These are phyloP conservation scores for Abrus pulchellus DNA, from an alignment of 306 rosid genomes.

Conservation along the genomic window DNA sequence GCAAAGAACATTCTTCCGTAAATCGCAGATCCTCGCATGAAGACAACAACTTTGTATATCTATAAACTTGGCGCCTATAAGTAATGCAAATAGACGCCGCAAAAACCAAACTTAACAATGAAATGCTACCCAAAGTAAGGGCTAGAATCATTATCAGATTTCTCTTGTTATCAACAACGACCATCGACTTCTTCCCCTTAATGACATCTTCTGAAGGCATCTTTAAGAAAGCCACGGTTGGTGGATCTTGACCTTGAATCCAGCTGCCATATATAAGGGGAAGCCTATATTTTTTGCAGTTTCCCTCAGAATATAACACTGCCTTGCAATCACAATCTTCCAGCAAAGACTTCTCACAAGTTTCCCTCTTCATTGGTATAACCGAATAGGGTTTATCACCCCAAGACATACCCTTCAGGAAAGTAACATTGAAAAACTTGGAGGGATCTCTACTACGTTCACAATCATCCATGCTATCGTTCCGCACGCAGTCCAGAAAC, in stretches of 20 bases:
- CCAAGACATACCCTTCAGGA: background rate
- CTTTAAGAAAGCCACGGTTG: constrained; percentile 40
- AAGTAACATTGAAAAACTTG: constrained; percentile 8
- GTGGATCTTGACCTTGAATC: background rate
- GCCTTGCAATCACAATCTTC: constrained; percentile 55
- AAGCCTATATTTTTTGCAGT: constrained; percentile 39
- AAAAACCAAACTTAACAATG: constrained; percentile 7
- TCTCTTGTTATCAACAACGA: constrained; percentile 40
- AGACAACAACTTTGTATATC: constrained; percentile 26
- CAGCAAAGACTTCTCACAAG: constrained; percentile 41
- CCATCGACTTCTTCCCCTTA: background rate
- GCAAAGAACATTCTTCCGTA: constrained; percentile 46
- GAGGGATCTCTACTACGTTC: constrained; percentile 6
- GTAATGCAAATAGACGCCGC: constrained; percentile 20
- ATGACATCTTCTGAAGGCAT: background rate
- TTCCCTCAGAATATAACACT: background rate
- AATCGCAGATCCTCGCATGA: constrained; percentile 36
- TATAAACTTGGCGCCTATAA: constrained; percentile 36
- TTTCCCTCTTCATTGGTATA: background rate
- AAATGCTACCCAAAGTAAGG: constrained; percentile 43
- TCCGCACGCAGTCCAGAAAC: constrained; percentile 38
- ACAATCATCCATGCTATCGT: constrained; percentile 31
- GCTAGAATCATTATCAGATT: constrained; percentile 29
- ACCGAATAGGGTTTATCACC: constrained; percentile 29
- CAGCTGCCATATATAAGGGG: constrained; percentile 45